These are phyloP conservation scores for Colletotrichum brevisporum DNA, from an alignment of 2,329 filamentous ascomycete species.

Conservation along the genomic window DNA sequence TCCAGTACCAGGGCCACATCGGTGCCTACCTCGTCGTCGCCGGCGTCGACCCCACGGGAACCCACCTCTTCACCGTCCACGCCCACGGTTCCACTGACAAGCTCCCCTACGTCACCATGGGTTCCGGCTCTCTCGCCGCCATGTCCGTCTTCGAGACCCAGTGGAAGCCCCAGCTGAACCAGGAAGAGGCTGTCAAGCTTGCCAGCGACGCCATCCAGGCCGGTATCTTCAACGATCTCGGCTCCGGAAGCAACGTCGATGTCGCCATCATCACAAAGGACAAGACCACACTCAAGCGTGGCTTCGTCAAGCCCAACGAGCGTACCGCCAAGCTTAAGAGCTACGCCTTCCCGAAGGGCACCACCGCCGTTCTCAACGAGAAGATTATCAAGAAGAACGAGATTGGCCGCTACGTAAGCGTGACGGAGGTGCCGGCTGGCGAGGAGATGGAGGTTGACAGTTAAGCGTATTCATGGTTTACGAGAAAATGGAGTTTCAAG, in stretches of 20 bases:
- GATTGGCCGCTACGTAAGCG: slow-evolving; percentile 92
- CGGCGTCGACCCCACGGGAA: slow-evolving; percentile 94
- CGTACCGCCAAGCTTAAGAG: slow-evolving; percentile 91
- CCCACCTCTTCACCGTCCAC: slow-evolving; percentile 97
- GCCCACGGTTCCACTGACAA: slow-evolving; percentile 99
- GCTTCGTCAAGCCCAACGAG: slow-evolving; percentile 94
- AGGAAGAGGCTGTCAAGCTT: slow-evolving; percentile 86
- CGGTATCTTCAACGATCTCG: slow-evolving; percentile 98
- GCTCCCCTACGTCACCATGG: slow-evolving; percentile 99
- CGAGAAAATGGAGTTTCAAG: slow-evolving; percentile 2
- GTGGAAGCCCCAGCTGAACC: slow-evolving; percentile 85
- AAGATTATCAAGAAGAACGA: slow-evolving; percentile 96
- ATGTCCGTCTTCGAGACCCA: slow-evolving; percentile 98
- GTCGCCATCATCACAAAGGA: slow-evolving; percentile 95
- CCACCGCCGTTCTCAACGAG: slow-evolving; percentile 96
- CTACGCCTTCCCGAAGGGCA: slow-evolving; percentile 91
- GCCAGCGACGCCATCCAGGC: slow-evolving; percentile 91
- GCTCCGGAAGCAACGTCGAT: slow-evolving; percentile 97
- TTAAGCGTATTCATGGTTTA: slow-evolving; percentile 53
- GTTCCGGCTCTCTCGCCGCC: slow-evolving; percentile 92
- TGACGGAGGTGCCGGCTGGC: slow-evolving; percentile 84
- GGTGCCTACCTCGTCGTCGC: slow-evolving; percentile 98
- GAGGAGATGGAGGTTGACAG: slow-evolving; percentile 80
- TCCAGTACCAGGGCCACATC: slow-evolving; percentile 97
- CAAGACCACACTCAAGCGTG: slow-evolving; percentile 93